A percentile compares a stretch with the other conserved stretches of the same genome.
Conservation (phyloP, 208 protist species). For the Trypanosoma cruzi region DNA sequence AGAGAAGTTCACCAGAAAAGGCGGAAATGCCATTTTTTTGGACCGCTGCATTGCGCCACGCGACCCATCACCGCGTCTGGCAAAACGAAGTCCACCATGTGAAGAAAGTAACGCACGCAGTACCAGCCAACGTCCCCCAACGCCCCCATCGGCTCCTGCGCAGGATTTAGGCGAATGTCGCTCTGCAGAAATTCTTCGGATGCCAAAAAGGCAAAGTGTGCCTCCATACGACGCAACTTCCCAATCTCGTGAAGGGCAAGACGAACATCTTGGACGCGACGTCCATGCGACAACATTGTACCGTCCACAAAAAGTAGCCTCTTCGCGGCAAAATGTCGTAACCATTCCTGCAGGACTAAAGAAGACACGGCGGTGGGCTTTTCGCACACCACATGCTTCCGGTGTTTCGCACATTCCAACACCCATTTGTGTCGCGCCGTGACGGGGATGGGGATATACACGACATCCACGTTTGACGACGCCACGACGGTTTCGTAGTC, state of each 20-base stretch:
- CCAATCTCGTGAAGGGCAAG: slow-evolving; percentile 36
- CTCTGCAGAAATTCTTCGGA: slow-evolving; percentile 47
- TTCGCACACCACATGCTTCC: slow-evolving; percentile 77
- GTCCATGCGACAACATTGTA: slow-evolving; percentile 62
- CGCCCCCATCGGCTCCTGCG: slow-evolving; percentile 63
- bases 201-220: slow-evolving; percentile 51
- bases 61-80: slow-evolving; percentile 50
- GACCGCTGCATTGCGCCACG: slow-evolving; percentile 44
- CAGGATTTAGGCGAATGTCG: slow-evolving; percentile 65
- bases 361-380: slow-evolving; percentile 50
- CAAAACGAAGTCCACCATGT: slow-evolving; percentile 58
- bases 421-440: slow-evolving; percentile 54
- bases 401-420: slow-evolving; percentile 43
- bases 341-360: slow-evolving; percentile 46
- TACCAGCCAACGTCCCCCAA: slow-evolving; percentile 84
- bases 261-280: slow-evolving; percentile 49
- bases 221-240: slow-evolving; percentile 46
- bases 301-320: slow-evolving; percentile 74
- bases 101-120: slow-evolving; percentile 73
- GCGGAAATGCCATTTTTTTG: slow-evolving; percentile 51
- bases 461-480: slow-evolving; percentile 54
- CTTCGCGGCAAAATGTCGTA: slow-evolving; percentile 39
- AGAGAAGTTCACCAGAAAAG: slow-evolving; percentile 60
- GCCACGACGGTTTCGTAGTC: slow-evolving; percentile 62
- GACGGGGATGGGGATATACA: slow-evolving; percentile 72